A percentile compares a stretch with the other conserved stretches of the same genome.
phyloP scores from a whole-genome alignment of 106 monocot genomes.

The Posidonia australis region DNA sequence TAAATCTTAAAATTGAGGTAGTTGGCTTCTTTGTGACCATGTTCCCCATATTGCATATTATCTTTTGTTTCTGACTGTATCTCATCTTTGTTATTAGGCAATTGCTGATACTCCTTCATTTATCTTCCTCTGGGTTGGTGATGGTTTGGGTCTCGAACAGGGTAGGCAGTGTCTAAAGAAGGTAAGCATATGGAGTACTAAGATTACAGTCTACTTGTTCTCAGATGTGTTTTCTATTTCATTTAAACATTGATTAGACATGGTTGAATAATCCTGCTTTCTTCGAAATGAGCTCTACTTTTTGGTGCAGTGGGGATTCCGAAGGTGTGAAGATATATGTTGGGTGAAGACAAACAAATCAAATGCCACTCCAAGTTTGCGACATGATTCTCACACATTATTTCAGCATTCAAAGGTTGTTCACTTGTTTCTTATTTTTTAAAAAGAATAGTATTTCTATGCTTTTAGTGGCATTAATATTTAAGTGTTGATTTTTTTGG shows the following conservation, averaged over 20 bases:
- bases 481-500: no score
- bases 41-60: background rate
- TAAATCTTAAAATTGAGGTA: conserved; percentile 94
- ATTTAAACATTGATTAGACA: background rate
- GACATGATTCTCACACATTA: conserved; percentile 93
- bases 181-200: conserved; percentile 22
- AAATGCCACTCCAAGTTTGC: conserved; percentile 70
- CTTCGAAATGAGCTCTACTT: background rate
- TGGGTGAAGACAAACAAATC: conserved; percentile 98
- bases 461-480: no score
- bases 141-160: conserved; percentile 91
- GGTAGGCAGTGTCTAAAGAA: conserved; percentile 95
- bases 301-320: conserved; percentile 78
- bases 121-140: conserved; percentile 99
- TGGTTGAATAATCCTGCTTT: background rate
- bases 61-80: background rate
- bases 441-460: no score
- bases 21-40: background rate
- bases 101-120: conserved; percentile 98
- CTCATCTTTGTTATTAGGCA: conserved; percentile 36
- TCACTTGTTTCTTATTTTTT: background rate
- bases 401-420: conserved; percentile 94
- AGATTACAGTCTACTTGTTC: background rate
- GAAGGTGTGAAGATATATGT: conserved; percentile 98
- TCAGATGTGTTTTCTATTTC: background rate